These are phyloP conservation scores for Diplodia sapinea DNA, from an alignment of 2,329 filamentous ascomycete genomes.

Conservation along the genomic window DNA sequence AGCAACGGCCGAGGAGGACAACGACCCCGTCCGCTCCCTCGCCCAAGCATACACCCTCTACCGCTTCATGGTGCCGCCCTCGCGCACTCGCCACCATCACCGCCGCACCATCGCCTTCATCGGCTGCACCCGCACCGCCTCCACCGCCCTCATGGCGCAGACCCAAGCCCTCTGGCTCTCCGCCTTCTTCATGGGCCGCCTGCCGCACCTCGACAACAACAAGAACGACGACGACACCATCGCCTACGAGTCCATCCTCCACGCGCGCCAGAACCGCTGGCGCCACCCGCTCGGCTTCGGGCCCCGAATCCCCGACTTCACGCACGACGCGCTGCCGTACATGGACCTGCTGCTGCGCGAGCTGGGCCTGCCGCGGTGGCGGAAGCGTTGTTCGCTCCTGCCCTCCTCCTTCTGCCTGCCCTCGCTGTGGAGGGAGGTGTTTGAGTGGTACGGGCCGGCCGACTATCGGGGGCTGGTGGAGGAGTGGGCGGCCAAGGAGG, in stretches of 20 bases:
- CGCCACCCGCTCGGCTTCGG: slow-evolving; percentile 42
- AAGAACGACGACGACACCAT: not conserved
- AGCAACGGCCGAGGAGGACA: not conserved
- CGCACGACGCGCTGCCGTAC: slow-evolving; percentile 43
- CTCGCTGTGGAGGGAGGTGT: slow-evolving; percentile 35
- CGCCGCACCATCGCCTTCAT: slow-evolving; percentile 50
- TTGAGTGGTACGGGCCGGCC: slow-evolving; percentile 37
- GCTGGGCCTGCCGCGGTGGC: slow-evolving; percentile 33
- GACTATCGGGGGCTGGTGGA: slow-evolving; percentile 40
- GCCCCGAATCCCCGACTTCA: slow-evolving; percentile 40
- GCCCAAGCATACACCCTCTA: slow-evolving; percentile 51
- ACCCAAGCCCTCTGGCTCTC: slow-evolving; percentile 56
- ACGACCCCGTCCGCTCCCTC: not conserved
- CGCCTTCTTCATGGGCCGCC: slow-evolving; percentile 64
- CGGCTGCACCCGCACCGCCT: slow-evolving; percentile 47
- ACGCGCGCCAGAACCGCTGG: slow-evolving; percentile 43
- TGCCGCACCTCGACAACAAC: slow-evolving; percentile 40
- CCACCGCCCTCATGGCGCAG: slow-evolving; percentile 46
- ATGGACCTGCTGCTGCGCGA: slow-evolving; percentile 20
- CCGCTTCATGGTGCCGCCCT: slow-evolving; percentile 51
- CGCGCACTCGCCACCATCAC: slow-evolving; percentile 35
- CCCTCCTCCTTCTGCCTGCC: not conserved
- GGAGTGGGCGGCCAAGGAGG: slow-evolving; percentile 35
- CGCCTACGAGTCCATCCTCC: slow-evolving; percentile 38
- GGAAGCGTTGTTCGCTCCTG: slow-evolving; percentile 28